A percentile compares a stretch with the other conserved stretches of the same genome.
Conservation (phyloP, 441 rosid genomes). For the Populus hybrid region DNA sequence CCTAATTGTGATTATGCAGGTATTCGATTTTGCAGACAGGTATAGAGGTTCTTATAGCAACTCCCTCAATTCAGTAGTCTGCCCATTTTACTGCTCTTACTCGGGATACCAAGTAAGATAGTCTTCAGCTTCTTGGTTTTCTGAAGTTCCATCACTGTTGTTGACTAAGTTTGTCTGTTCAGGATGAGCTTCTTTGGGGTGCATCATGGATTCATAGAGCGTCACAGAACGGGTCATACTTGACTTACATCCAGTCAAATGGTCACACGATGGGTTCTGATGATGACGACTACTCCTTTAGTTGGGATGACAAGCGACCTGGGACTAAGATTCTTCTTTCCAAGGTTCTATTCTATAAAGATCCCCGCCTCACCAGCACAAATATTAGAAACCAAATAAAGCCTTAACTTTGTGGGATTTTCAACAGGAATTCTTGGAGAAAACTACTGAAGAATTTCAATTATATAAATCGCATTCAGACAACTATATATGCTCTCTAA, state of each 20-base stretch:
- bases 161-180: constrained; percentile 1
- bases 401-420: not conserved
- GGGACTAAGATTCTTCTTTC: constrained; percentile 78
- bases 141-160: not conserved
- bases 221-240: constrained; percentile 49
- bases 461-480: constrained; percentile 64
- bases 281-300: constrained; percentile 60
- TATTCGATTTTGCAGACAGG: constrained; percentile 65
- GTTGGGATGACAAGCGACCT: constrained; percentile 84
- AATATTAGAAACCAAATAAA: not conserved
- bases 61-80: constrained; percentile 58
- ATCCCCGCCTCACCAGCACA: not conserved
- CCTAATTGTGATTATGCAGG: constrained; percentile 26
- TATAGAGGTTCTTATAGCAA: constrained; percentile 64
- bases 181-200: constrained; percentile 95
- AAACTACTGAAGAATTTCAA: constrained; percentile 37
- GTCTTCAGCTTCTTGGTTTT: not conserved
- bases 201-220: constrained; percentile 95
- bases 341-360: constrained; percentile 38
- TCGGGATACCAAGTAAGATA: constrained; percentile 57
- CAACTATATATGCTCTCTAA: constrained; percentile 62
- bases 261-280: constrained; percentile 64
- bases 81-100: constrained; percentile 78
- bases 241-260: constrained; percentile 57
- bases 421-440: constrained; percentile 63